Percentiles rank a stretch among this genome's conserved stretches.
Conservation (phyloP, 768 basidiomycete genomes). For the Pleurotus tuoliensis region DNA sequence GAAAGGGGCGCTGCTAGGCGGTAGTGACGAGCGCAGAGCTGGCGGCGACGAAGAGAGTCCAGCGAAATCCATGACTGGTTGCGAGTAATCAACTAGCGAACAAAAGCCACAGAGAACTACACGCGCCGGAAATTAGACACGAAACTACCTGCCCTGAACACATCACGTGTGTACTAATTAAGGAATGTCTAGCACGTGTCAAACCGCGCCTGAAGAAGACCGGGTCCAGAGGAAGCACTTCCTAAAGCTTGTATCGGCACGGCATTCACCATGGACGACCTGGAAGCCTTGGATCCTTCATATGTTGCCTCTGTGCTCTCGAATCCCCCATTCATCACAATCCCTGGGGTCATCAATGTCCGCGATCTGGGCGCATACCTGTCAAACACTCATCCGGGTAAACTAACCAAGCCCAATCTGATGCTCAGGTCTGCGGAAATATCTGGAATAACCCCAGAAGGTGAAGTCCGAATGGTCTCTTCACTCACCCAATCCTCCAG, state of each 20-base stretch:
- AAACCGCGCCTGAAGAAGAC: neutral
- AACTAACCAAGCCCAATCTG: constrained; percentile 52
- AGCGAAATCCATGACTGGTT: constrained; percentile 49
- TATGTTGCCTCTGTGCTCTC: constrained; percentile 65
- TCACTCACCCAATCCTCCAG: neutral
- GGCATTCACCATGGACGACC: constrained; percentile 33
- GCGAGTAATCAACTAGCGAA: constrained; percentile 8
- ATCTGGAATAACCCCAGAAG: constrained; percentile 65
- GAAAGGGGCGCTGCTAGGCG: constrained; percentile 45
- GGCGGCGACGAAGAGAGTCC: constrained; percentile 53
- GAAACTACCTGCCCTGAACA: constrained; percentile 14
- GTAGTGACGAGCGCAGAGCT: constrained; percentile 46
- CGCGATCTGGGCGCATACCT: constrained; percentile 68
- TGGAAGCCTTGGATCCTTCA: constrained; percentile 62
- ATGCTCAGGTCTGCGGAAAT: constrained; percentile 72
- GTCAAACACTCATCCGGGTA: constrained; percentile 39
- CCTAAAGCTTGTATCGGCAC: constrained; percentile 8
- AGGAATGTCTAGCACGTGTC: too few species aligned
- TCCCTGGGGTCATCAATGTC: constrained; percentile 74
- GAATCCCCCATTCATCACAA: constrained; percentile 61
- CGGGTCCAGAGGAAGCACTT: constrained; percentile 5
- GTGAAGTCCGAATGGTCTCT: constrained; percentile 26
- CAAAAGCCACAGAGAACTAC: neutral
- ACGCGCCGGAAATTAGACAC: constrained; percentile 25
- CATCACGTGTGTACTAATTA: neutral